phyloP scores from a whole-genome alignment of 164 flowering plant species.

The Chimonanthus salicifolius region DNA sequence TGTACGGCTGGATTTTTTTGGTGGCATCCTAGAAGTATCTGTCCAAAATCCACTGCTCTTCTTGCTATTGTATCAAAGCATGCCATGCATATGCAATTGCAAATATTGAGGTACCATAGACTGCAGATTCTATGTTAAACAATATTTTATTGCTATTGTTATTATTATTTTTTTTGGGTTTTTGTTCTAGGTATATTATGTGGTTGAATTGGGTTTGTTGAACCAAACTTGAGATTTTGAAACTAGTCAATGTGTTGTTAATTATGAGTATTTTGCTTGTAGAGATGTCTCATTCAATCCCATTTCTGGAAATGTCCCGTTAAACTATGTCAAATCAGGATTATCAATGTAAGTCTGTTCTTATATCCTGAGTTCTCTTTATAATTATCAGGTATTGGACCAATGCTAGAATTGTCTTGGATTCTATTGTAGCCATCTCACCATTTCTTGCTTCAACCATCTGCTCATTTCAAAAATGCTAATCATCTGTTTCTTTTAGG shows the following conservation, averaged over 20 bases:
- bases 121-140: too few relatives aligned
- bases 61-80: too few relatives aligned
- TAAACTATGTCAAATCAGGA: slow-evolving; percentile 22
- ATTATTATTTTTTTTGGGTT: not conserved
- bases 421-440: not conserved
- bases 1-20: too few relatives aligned
- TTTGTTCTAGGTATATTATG: not conserved
- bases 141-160: too few relatives aligned
- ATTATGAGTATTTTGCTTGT: slow-evolving; percentile 1
- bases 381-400: not conserved
- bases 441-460: not conserved
- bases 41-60: too few relatives aligned
- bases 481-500: slow-evolving; percentile 23
- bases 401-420: not conserved
- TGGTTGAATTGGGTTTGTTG: not conserved
- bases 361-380: not conserved
- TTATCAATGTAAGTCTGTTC: slow-evolving; percentile 30
- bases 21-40: too few relatives aligned
- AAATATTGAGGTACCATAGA: too few relatives aligned
- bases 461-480: not conserved
- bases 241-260: not conserved
- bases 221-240: not conserved
- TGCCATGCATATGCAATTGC: too few relatives aligned
- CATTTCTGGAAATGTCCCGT: slow-evolving; percentile 32
- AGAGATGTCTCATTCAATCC: slow-evolving; percentile 55